A percentile compares a stretch with the other conserved stretches of the same genome.
phyloP scores from a whole-genome alignment of 805 yeast species.

The Kuraishia hungarica region DNA sequence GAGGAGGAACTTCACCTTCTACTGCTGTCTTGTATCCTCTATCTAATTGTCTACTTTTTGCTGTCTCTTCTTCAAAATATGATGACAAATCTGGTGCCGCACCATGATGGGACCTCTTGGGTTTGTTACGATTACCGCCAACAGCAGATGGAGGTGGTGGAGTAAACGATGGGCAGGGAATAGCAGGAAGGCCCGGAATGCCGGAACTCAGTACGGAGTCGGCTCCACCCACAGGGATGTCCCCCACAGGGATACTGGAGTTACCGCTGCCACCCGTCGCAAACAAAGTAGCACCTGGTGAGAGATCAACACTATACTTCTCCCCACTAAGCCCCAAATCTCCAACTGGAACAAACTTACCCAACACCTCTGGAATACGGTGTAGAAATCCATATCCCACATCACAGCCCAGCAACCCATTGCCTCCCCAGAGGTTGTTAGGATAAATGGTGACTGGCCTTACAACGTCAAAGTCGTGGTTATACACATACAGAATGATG shows the following conservation, averaged over 20 bases:
- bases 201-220: no score
- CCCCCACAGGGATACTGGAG: no score
- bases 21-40: slow-evolving; percentile 13
- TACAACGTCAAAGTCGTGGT: slow-evolving; percentile 77
- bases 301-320: slow-evolving; percentile 7
- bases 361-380: slow-evolving; percentile 64
- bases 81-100: slow-evolving; percentile 21
- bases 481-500: slow-evolving; percentile 66
- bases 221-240: no score
- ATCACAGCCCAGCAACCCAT: slow-evolving; percentile 84
- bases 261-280: no score
- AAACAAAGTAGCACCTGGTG: slow-evolving; percentile 10
- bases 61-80: slow-evolving; percentile 33
- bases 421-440: slow-evolving; percentile 71
- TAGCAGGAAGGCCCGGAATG: not conserved
- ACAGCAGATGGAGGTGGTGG: not conserved
- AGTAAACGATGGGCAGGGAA: not conserved
- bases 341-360: slow-evolving; percentile 29
- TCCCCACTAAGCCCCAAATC: slow-evolving; percentile 8
- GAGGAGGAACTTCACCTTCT: slow-evolving; percentile 22
- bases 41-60: slow-evolving; percentile 30
- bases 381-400: slow-evolving; percentile 91
- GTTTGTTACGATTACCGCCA: not conserved
- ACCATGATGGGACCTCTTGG: not conserved
- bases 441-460: slow-evolving; percentile 82